Evolutionary conservation across 1,284 basidiomycete species (phyloP), one percentile per base, ranked within the genome.

Genomic region (Athelia sp.): DNA sequence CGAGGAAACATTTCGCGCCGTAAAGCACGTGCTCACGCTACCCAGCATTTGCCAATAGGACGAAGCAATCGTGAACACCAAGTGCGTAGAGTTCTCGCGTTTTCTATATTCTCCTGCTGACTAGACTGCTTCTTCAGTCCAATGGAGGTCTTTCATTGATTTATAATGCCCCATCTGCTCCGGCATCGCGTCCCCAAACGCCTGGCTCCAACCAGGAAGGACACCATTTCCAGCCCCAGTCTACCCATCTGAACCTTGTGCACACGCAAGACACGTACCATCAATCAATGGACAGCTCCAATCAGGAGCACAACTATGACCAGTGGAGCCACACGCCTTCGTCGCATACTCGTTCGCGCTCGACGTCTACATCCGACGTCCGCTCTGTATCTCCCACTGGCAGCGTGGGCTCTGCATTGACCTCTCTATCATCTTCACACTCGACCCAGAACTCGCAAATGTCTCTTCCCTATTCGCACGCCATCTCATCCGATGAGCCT

Each of bases 361-460:
- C 66, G 21, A 68, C 68, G 47, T 71, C 71, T 17, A 29, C 26
- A 29, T 67, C 71, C 13, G 72, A 78, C 54, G 72, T 69, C 6
- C 80, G 81, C 26, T 76, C 78, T 9, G 70, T 75, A 13, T 87
- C 85, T 0, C 84, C 85, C 1, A 75, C 82, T 2, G 67, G 77
- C 34, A 84, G 82, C 57, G 72, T 74, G 21, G 67, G 71, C 3
- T 82, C 82, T 31, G 70, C 68, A 19, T 63, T 74, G 17, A 79
- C 79, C 3, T 78, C 78, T 15, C 67, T 75, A 26, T 78, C 76
- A 15, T 75, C 79, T 29, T 55, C 65, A 22, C 52, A 62, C 40
- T 66, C 68, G 15, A 61, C 63, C 9, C 1, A 50, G 58, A n/a
- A 57, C 50, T 9, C 23, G 38, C 15, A 32, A 31, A 18, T 60